phyloP scores from a whole-genome alignment of 1,284 basidiomycete genomes.

The Mycena citricolor region DNA sequence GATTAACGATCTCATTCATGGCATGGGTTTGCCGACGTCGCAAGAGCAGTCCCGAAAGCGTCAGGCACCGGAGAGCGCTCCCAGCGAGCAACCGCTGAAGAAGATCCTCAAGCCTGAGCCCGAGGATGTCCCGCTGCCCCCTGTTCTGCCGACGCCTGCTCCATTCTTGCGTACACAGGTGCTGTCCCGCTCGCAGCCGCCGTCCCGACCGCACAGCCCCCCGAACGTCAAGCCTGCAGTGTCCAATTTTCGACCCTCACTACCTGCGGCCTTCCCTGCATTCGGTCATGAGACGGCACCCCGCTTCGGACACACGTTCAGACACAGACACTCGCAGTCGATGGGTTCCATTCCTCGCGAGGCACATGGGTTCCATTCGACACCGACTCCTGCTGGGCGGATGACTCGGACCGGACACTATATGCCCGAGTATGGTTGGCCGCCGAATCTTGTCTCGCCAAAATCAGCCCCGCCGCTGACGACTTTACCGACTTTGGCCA shows the following conservation, averaged over 20 bases:
- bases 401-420: slow-evolving; percentile 21
- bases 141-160: slow-evolving; percentile 5
- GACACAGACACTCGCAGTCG: slow-evolving; percentile 38
- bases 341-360: slow-evolving; percentile 24
- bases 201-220: slow-evolving; percentile 40
- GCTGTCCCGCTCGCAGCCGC: slow-evolving; percentile 35
- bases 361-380: slow-evolving; percentile 7
- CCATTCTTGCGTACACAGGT: slow-evolving; percentile 16
- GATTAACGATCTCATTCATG: slow-evolving; percentile 21
- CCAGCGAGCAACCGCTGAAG: slow-evolving; percentile 20
- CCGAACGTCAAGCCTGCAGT: slow-evolving; percentile 15
- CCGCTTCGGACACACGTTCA: slow-evolving; percentile 20
- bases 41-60: slow-evolving; percentile 20
- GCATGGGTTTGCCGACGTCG: slow-evolving; percentile 21
- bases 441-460: slow-evolving; percentile 7
- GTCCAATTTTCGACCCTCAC: slow-evolving; percentile 21
- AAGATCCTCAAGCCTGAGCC: slow-evolving; percentile 21
- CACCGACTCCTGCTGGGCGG: slow-evolving; percentile 13
- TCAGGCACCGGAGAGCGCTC: slow-evolving; percentile 18
- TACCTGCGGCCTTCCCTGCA: slow-evolving; percentile 27
- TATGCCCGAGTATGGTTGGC: slow-evolving; percentile 18
- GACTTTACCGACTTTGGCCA: slow-evolving; percentile 19
- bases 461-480: slow-evolving; percentile 21
- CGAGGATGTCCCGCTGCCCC: slow-evolving; percentile 20
- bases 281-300: slow-evolving; percentile 30